Evolutionary conservation across 129 eudicot species (phyloP), one percentile per base, ranked within the genome.

Genomic region (Ambrosia trifida): DNA sequence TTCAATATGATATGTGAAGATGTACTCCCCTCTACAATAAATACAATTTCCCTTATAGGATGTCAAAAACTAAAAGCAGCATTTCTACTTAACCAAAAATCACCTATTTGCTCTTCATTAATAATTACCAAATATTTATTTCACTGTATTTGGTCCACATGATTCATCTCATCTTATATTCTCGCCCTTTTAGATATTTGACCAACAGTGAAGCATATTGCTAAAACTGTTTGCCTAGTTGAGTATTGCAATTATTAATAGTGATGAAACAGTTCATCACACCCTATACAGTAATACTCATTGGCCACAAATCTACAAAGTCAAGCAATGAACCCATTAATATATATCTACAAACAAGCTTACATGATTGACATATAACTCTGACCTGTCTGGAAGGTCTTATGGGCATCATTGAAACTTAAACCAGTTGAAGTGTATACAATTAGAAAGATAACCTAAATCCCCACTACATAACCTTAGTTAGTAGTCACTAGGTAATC

Each of bases 101-200:
- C 58, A 52, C 30, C 9, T 52, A 3, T 17, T 52, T 40, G 64
- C 28, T 16, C 11, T 18, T 17, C 40, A 20, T 54, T 19, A 14
- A 59, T 17, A 58, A 44, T 11, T 24, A 28, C 54, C 53, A 44
- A 72, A 60, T 35, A 12, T 10, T 60, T 44, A 28, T 45, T 10
- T 60, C 19, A 51, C 19, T 51, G 16, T 31, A 14, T n/a, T 31
- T 31, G 69, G 69, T 46, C 60, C 24, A 72, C 76, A 44, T 32
- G 32, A 44, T 57, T 44, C 33, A 32, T 58, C 19, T 47, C 8
- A 43, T 20, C 38, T n/a, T n/a, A 59, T 58, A 24, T 24, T 24
- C 0, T 30, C 2, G 57, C 7, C 54, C 44, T 17, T 14, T 17
- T 61, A n/a, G 10, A 31, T 31, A 44, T 14, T 14, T 56, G 67